phyloP scores from a whole-genome alignment of 1,284 basidiomycete species.

The Cryptococcus sp. region DNA sequence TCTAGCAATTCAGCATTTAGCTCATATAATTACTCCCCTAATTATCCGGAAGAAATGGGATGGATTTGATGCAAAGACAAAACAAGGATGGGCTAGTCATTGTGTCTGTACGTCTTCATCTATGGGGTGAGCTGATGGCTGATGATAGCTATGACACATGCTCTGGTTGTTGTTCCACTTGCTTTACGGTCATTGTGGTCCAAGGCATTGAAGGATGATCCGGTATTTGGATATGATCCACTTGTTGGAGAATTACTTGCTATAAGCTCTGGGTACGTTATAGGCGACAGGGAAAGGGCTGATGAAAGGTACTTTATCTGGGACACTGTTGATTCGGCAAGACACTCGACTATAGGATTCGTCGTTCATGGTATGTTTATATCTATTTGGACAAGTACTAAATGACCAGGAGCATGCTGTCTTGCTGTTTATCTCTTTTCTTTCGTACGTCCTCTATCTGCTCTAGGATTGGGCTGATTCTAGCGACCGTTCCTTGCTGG shows the following conservation, averaged over 20 bases:
- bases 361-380: conserved; percentile 25
- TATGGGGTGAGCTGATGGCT: neutral
- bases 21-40: conserved; percentile 10
- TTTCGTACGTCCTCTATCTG: conserved; percentile 18
- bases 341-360: conserved; percentile 28
- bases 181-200: conserved; percentile 17
- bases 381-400: neutral
- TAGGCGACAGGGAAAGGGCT: neutral
- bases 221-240: conserved; percentile 34
- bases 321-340: conserved; percentile 31
- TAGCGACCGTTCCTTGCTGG: conserved; percentile 35
- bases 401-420: conserved; percentile 17
- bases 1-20: conserved; percentile 15
- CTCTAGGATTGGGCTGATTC: neutral
- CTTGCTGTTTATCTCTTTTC: conserved; percentile 33
- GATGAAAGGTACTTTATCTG: conserved; percentile 26
- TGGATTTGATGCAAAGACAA: conserved; percentile 16
- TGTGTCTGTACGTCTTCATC: conserved; percentile 18
- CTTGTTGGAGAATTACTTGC: conserved; percentile 29
- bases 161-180: conserved; percentile 24
- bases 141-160: conserved; percentile 28
- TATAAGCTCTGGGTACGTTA: conserved; percentile 23
- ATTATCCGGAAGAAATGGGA: conserved; percentile 8
- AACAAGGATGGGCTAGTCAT: conserved; percentile 15
- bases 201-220: conserved; percentile 16